Conservation (phyloP, 176 grass and related monocot genomes). For the Triticum timopheevii region DNA sequence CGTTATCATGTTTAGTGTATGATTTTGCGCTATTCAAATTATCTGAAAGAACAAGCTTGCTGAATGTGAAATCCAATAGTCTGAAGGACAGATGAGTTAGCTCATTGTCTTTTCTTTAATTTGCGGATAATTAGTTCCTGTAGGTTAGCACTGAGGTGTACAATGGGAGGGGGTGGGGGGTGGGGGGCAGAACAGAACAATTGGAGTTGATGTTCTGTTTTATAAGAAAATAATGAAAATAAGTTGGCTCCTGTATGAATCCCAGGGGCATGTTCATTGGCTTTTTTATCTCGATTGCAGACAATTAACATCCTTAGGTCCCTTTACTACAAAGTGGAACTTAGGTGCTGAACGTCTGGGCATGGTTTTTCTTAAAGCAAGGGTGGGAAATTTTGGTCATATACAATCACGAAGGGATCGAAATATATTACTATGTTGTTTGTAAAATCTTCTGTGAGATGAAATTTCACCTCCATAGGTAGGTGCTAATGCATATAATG, state of each 20-base stretch:
- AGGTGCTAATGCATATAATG: not conserved
- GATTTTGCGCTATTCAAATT: not conserved
- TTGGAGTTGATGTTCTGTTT: not conserved
- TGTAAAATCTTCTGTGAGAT: conserved; percentile 2
- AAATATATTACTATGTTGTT: not conserved
- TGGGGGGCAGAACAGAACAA: too few relatives aligned
- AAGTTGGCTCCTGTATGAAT: not conserved
- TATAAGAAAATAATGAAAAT: not conserved
- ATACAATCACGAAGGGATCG: conserved; percentile 3
- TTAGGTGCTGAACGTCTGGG: not conserved
- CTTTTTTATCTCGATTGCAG: not conserved
- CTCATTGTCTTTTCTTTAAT: not conserved
- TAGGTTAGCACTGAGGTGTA: not conserved
- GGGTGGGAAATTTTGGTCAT: not conserved
- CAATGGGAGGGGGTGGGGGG: too few relatives aligned
- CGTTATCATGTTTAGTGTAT: not conserved
- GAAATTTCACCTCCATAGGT: not conserved
- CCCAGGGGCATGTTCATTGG: not conserved
- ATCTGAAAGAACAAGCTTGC: not conserved
- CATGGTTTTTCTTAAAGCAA: not conserved
- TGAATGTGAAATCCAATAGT: not conserved
- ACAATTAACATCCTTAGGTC: not conserved
- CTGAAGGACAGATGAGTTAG: not conserved
- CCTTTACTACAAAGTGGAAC: not conserved
- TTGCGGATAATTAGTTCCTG: not conserved